Evolutionary conservation across 2,329 filamentous ascomycete species (phyloP), one percentile per base, ranked within the genome.

Genomic region (Colletotrichum musicola): DNA sequence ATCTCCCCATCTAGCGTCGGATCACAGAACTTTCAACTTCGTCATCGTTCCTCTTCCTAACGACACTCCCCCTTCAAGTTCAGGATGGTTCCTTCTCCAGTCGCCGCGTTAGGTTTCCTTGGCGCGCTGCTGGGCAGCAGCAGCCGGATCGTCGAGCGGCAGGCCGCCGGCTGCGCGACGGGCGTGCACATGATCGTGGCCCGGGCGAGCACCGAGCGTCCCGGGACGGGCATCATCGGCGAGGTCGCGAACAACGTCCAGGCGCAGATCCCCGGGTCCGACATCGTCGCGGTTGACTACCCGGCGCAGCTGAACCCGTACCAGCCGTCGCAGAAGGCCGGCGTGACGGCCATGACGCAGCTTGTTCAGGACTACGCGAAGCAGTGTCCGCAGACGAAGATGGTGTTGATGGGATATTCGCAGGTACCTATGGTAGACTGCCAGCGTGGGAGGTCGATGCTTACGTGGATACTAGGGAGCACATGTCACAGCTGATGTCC

Each of bases 331-430:
- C 74, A 22, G 75, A 78, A 49, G 81, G 81, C 7, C 72, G 75
- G 30, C 64, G 69, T 60, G 75, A 53, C 74, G 60, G 74, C 72
- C 42, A 69, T 82, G 74, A 78, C 74, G 27, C 58, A 74, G 50
- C 70, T 74, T 53, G 68, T 83, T n/a, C 69, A 71, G n/a, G 67
- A 74, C 27, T 82, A 83, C 62, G 71, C 75, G 62, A 60, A 73
- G 40, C 73, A 72, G 6, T 83, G 81, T 42, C 80, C 81, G 1
- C 71, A 77, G 14, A 74, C 74, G 58, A 81, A 81, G 72, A 75
- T 83, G 61, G 81, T 80, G 3, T 70, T 83, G 25, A 61, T 83
- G 54, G 81, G 81, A 1, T 83, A 81, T 63, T 83, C 81, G 1
- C 81, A 83, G 75, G n/a, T n/a, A n/a, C n/a, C n/a, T n/a, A n/a